Base-by-base conservation (phyloP, 768 basidiomycete genomes). In the Porphyrellus cyaneotinctus region DNA sequence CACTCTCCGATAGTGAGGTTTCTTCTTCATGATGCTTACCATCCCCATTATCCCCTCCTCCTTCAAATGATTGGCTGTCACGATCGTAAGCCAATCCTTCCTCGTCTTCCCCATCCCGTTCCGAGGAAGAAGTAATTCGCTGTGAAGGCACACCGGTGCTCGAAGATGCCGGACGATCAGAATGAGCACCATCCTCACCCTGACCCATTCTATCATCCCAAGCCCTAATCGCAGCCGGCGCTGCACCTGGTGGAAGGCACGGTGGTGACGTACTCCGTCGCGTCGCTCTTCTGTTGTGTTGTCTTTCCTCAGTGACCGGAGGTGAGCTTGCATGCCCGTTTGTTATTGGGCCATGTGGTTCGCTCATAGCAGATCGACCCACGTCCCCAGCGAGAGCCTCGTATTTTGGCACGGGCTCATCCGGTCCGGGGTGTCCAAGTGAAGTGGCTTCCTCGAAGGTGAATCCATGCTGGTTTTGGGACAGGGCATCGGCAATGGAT, bases 161-260 rank as follows among this genome's bases (percentile, higher is more conserved):
- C 67, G 62, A 61, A 39, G 60, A 62, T 61, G 58, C 53, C 58
- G 58, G 57, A 65, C 52, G 61, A 62, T 62, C 61, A 62, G 64
- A 66, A 61, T 62, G 55, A 62, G 64, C 54, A 61, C 60, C 59
- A 54, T 64, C 58, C 61, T 64, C 65, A 63, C 66, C 62, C 58
- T 66, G 66, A 48, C 63, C 68, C 52, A 66, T 54, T 66, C 65
- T 67, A 49, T 68, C 68, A 54, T 71, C 71, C 56, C 71, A 72
- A 43, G 66, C 66, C 54, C 66, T 74, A 66, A 56, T 70, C 58
- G 52, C 57, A 45, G 70, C 58, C 58, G 70, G 69, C 24, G 74
- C 75, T 15, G 76, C 75, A 28, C 75, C 76, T 12, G 73, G 72
- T 6, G 79, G 75, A 15, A 74, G 75, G 12, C 60, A 72, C n/a